Percentiles rank a stretch among this genome's conserved stretches.
Evolutionary conservation across 768 basidiomycete genomes (phyloP).

Genomic region (Hemileccinum rubropunctum): DNA sequence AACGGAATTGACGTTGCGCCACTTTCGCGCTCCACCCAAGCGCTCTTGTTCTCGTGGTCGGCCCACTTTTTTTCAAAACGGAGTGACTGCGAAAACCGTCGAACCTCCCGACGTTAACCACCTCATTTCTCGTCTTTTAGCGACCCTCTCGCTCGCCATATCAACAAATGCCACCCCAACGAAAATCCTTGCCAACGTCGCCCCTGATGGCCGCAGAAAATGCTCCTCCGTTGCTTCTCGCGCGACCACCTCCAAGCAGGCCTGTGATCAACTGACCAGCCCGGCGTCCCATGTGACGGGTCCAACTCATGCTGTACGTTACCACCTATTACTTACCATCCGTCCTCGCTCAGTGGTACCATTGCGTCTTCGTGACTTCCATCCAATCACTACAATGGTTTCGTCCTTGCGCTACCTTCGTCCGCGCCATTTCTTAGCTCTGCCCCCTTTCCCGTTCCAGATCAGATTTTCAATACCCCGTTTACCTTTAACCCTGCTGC

Average conservation of each 20-base stretch:
- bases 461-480: constrained; percentile 31
- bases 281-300: constrained; percentile 74
- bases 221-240: constrained; percentile 64
- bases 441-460: constrained; percentile 16
- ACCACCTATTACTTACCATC: constrained; percentile 17
- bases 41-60: too few relatives aligned
- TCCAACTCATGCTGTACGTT: constrained; percentile 76
- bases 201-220: constrained; percentile 51
- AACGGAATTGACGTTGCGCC: too few relatives aligned
- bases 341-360: constrained; percentile 19
- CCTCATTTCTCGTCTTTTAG: constrained; percentile 34
- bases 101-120: too few relatives aligned
- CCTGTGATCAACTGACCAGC: constrained; percentile 80
- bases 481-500: constrained; percentile 29
- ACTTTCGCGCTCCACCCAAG: too few relatives aligned
- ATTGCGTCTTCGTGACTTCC: constrained; percentile 24
- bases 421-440: constrained; percentile 29
- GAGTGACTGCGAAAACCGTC: too few relatives aligned
- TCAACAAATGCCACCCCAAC: constrained; percentile 84
- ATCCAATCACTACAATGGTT: constrained; percentile 36
- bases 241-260: constrained; percentile 77
- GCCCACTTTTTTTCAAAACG: too few relatives aligned
- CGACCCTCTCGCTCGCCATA: constrained; percentile 80
- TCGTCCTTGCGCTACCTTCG: constrained; percentile 40
- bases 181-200: constrained; percentile 51